Conservation (phyloP, 768 basidiomycete species). For the Suillus occidentalis region DNA sequence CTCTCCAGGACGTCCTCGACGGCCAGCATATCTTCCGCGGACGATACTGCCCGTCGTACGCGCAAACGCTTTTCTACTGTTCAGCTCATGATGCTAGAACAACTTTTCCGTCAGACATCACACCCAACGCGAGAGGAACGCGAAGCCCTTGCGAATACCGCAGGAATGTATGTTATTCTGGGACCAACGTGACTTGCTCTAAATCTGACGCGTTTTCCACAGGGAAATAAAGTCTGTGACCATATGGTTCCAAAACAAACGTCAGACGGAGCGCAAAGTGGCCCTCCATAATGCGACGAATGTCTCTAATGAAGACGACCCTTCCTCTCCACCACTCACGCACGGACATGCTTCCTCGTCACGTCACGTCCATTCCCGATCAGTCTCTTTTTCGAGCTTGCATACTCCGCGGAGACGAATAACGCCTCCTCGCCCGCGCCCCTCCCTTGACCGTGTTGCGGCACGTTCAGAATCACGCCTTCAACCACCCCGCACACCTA, state of each 20-base stretch:
- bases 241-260: conserved; percentile 37
- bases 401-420: conserved; percentile 30
- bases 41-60: conserved; percentile 54
- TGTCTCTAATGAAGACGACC: conserved; percentile 17
- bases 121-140: conserved; percentile 77
- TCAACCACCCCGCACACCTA: conserved; percentile 30
- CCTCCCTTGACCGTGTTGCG: conserved; percentile 33
- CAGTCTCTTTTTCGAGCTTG: conserved; percentile 27
- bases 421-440: conserved; percentile 30
- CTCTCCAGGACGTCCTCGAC: conserved; percentile 58
- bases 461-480: conserved; percentile 32
- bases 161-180: conserved; percentile 54
- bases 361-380: conserved; percentile 36
- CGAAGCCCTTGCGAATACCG: conserved; percentile 58
- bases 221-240: conserved; percentile 38
- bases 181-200: background rate
- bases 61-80: conserved; percentile 68
- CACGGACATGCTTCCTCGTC: conserved; percentile 30
- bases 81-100: conserved; percentile 72
- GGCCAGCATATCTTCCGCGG: conserved; percentile 52
- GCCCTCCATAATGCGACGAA: conserved; percentile 41
- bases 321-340: conserved; percentile 22
- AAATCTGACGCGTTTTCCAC: conserved; percentile 13
- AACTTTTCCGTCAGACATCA: conserved; percentile 68
- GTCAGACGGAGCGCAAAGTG: conserved; percentile 52